phyloP scores from a whole-genome alignment of 208 protist genomes.

The Blechomonas ayalai region DNA sequence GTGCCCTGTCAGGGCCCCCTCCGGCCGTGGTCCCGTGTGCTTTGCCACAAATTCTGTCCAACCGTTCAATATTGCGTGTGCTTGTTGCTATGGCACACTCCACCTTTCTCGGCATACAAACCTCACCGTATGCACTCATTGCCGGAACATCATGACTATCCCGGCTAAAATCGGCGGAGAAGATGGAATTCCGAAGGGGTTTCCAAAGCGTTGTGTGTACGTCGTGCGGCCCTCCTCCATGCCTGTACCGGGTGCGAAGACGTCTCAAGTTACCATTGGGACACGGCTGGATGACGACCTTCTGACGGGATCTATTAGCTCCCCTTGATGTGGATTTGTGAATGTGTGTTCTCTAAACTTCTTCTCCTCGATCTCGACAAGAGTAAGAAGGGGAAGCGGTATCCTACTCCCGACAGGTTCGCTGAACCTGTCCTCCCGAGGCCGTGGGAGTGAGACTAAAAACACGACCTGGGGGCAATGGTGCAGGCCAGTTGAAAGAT shows the following conservation, averaged over 20 bases:
- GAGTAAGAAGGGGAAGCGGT: neutral
- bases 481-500: too few species aligned
- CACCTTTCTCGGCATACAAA: constrained; percentile 80
- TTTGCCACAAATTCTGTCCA: constrained; percentile 67
- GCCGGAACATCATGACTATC: constrained; percentile 80
- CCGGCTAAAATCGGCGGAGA: constrained; percentile 74
- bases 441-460: too few species aligned
- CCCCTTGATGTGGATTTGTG: neutral
- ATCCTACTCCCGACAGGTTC: too few species aligned
- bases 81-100: constrained; percentile 74
- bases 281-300: constrained; percentile 69
- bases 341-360: neutral
- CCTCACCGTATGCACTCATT: constrained; percentile 79
- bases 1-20: constrained; percentile 78
- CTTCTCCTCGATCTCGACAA: constrained; percentile 4
- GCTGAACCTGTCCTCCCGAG: too few species aligned
- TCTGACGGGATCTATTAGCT: neutral
- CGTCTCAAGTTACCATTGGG: constrained; percentile 53
- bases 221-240: constrained; percentile 59
- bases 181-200: constrained; percentile 30
- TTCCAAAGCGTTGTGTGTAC: constrained; percentile 76
- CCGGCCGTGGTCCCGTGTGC: constrained; percentile 82
- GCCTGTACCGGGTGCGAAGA: constrained; percentile 23
- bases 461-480: too few species aligned
- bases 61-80: constrained; percentile 78